A percentile compares a stretch with the other conserved stretches of the same genome.
These are phyloP conservation scores for Juglanconis oblonga DNA, from an alignment of 2,329 filamentous ascomycete genomes.

Conservation along the genomic window DNA sequence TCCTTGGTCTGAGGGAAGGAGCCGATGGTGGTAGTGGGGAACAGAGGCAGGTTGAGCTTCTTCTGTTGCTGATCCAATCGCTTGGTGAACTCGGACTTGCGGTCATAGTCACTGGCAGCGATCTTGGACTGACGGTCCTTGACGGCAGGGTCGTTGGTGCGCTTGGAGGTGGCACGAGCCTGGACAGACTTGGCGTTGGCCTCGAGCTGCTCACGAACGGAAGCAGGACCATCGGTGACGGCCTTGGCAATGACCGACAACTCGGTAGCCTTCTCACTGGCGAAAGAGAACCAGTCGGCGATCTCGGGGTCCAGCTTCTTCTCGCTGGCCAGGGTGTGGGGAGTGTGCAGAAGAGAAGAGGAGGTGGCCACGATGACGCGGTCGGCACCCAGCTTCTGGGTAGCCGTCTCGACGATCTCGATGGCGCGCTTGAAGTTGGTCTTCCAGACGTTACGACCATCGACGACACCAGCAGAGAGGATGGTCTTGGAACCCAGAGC, in stretches of 20 bases:
- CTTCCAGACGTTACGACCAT: constrained; percentile 99
- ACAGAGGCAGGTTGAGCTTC: constrained; percentile 89
- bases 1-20: constrained; percentile 99
- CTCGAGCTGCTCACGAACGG: constrained; percentile 85
- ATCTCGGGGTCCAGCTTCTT: constrained; percentile 96
- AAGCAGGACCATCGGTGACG: constrained; percentile 84
- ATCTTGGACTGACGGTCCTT: constrained; percentile 95
- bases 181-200: constrained; percentile 95
- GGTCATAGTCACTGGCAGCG: constrained; percentile 81
- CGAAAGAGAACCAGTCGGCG: constrained; percentile 98
- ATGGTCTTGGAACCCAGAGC: constrained; percentile 85
- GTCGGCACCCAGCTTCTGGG: constrained; percentile 95
- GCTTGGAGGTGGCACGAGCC: constrained; percentile 84
- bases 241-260: constrained; percentile 94
- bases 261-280: constrained; percentile 88
- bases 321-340: constrained; percentile 96
- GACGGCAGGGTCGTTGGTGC: constrained; percentile 95
- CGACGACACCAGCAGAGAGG: constrained; percentile 93
- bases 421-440: constrained; percentile 97
- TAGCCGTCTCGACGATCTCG: constrained; percentile 80
- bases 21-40: constrained; percentile 98
- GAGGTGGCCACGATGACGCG: constrained; percentile 96
- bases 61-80: constrained; percentile 88
- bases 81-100: constrained; percentile 81
- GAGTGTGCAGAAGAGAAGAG: constrained; percentile 96